A percentile compares a stretch with the other conserved stretches of the same genome.
phyloP scores from a whole-genome alignment of 1,139 yeast genomes.

The Yamadazyma aaseri region DNA sequence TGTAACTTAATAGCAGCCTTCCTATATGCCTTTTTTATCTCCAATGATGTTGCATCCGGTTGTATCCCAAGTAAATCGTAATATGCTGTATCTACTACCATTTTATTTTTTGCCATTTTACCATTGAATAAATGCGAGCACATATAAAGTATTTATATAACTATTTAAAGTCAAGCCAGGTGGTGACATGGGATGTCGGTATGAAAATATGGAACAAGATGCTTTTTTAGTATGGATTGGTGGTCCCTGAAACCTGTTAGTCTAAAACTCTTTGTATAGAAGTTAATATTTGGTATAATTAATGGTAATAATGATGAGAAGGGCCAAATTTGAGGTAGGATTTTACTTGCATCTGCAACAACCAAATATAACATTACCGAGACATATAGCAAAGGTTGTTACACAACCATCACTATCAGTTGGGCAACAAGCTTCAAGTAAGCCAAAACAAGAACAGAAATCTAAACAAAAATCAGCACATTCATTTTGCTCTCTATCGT shows the following conservation, averaged over 20 bases:
- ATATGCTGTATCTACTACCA: slow-evolving; percentile 94
- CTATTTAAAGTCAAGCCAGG: no score
- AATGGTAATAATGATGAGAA: not conserved
- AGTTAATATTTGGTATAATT: no score
- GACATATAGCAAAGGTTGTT: slow-evolving; percentile 34
- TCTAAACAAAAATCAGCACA: slow-evolving; percentile 47
- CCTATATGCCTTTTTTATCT: slow-evolving; percentile 91
- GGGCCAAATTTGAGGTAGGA: not conserved
- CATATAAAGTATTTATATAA: no score
- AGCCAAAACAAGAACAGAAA: slow-evolving; percentile 39
- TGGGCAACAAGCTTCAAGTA: slow-evolving; percentile 44
- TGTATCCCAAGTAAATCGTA: slow-evolving; percentile 74
- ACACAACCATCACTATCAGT: slow-evolving; percentile 42
- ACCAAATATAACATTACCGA: slow-evolving; percentile 37
- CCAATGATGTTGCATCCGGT: slow-evolving; percentile 72
- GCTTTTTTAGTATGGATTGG: no score
- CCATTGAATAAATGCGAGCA: no score
- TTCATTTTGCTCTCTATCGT: slow-evolving; percentile 35
- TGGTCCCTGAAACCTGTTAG: no score
- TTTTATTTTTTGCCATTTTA: no score
- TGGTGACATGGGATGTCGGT: no score
- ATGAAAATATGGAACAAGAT: no score
- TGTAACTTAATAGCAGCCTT: slow-evolving; percentile 85
- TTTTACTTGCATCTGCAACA: slow-evolving; percentile 33
- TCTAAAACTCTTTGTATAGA: no score